A percentile compares a stretch with the other conserved stretches of the same genome.
Evolutionary conservation across 2,329 filamentous ascomycete species (phyloP).

Genomic region (Aureobasidium namibiae): DNA sequence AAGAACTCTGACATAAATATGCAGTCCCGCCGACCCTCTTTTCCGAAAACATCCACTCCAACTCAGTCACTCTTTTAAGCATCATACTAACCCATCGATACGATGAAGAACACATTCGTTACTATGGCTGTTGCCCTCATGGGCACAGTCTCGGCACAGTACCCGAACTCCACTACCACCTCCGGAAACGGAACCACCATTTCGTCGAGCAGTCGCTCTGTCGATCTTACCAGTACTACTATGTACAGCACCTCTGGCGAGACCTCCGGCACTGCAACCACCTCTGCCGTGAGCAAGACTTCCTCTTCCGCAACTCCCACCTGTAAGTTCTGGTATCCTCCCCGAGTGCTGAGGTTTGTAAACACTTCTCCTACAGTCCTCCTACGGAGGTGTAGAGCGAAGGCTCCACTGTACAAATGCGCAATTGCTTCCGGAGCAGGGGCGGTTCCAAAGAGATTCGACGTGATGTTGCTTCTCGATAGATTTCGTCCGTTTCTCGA

Average conservation of each 20-base stretch:
- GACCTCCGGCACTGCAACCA: background rate
- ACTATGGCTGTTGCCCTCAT: background rate
- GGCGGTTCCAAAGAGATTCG: no score
- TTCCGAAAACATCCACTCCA: slow-evolving; percentile 1
- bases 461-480: no score
- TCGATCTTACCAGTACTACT: background rate
- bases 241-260: background rate
- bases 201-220: background rate
- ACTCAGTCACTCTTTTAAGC: slow-evolving; percentile 10
- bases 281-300: background rate
- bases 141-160: background rate
- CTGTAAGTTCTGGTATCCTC: background rate
- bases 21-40: background rate
- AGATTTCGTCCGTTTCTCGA: no score
- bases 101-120: background rate
- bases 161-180: background rate
- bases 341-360: no score
- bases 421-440: no score
- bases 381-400: no score
- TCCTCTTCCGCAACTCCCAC: background rate
- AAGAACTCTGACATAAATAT: background rate
- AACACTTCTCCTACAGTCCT: no score
- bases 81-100: background rate
- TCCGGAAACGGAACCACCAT: background rate
- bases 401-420: no score